Base-by-base conservation (phyloP, 2,329 filamentous ascomycete genomes). In the Epichloe sp. region DNA sequence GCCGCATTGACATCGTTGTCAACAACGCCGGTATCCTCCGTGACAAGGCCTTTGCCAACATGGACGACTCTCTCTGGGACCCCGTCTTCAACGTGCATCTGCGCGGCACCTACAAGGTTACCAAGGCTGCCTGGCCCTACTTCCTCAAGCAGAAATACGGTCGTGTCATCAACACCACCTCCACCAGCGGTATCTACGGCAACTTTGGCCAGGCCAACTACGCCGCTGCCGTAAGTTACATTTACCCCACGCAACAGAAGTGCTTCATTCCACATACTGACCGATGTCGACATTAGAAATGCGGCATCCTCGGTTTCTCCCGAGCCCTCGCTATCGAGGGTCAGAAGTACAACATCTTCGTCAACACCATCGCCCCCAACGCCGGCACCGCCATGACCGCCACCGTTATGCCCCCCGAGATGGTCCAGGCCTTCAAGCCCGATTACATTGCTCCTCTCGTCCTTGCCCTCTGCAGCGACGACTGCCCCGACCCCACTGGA, bases 131-230 rank as follows among this genome's bases (percentile, higher is more conserved):
- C 19, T 98, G 91, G 89, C 93, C 93, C 48, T 86, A 94, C 70
- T 87, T 98, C 77, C 77, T 97, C 49, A 95, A 96, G 79, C 93
- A 98, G 71, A 97, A 96, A 77, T 98, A 96, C 63, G 93, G 93
- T 59, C 88, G 93, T 62, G 82, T 98, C 55, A 77, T 98, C 64
- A 98, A 98, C 78, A 98, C 93, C 46, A 93, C 93, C 41, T 95
- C 88, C 37, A 97, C 93, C 47, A 94, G 86, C 61, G 93, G 93
- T 70, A 95, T 98, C 69, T 98, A 98, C 67, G 93, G 93, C 60
- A 98, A 96, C 79, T 98, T 98, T 67, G 93, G 93, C 56, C 93
- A 98, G 72, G 88, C 91, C 63, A 98, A 98, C 78, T 98, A 98
- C 69, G 80, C 93, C 55, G 88, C 91, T 53, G 87, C 87, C 52